Evolutionary conservation across 1,139 yeast species (phyloP), one percentile per base, ranked within the genome.

Genomic region (Kluyveromyces sp.): DNA sequence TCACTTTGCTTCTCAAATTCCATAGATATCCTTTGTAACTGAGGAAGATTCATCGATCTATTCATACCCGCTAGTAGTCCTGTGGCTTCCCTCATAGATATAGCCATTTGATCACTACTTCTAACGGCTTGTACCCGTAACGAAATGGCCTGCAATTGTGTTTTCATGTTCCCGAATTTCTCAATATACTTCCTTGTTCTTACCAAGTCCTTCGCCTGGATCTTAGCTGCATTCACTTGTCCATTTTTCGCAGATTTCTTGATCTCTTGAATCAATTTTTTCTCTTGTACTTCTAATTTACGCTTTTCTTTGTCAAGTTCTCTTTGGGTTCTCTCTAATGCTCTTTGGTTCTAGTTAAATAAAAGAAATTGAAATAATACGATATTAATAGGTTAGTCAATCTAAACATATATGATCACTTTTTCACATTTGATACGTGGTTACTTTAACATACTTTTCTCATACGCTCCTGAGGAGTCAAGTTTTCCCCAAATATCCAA

Each of bases 21-120:
- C 82, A 88, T 92, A 2, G 97, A 90, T 36, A 94, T 92, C 53
- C 84, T 76, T 48, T 88, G 84, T 53, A 92, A 70, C 55, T 88
- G 95, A 1, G 96, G 97, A 54, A 92, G 68, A 60, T 92, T 92
- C 94, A 90, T 85, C 50, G 81, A 80, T 59, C 81, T 72, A 66
- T 92, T 92, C 95, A 92, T 86, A 5, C 95, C 83, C 40, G 83
- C 81, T 48, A 92, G 71, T 45, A 92, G 71, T 45, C 82, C 74
- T 1, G 98, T 87, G n/a, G 98, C 98, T 53, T 94, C 97, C 55
- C 83, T 76, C 97, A 94, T 90, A 39, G 96, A 84, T 56, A 77
- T 79, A 47, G 95, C 86, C 98, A 92, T 94, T 66, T 90, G 97
- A 61, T 88, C 96, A 59, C 90, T 89, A 53, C 94, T 82, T 51